Evolutionary conservation across 768 basidiomycete genomes (phyloP).

Genomic region (Podaxis sp.): DNA sequence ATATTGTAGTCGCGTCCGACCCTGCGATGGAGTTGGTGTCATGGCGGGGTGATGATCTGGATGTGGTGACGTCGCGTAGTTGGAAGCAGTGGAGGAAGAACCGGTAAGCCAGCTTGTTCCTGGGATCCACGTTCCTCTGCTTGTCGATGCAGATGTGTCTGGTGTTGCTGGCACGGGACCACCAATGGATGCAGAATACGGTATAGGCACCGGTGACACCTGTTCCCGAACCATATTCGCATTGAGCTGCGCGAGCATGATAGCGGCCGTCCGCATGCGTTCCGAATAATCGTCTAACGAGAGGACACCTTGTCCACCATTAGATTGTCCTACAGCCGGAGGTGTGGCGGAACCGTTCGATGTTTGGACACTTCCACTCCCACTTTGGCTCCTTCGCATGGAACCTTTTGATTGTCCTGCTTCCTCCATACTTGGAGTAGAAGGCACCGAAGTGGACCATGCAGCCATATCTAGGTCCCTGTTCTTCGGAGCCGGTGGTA

Average conservation of each 20-base stretch:
- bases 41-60: slow-evolving; percentile 19
- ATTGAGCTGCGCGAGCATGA: slow-evolving; percentile 97
- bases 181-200: slow-evolving; percentile 16
- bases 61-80: slow-evolving; percentile 20
- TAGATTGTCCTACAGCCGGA: not conserved
- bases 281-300: slow-evolving; percentile 98
- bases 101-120: slow-evolving; percentile 52
- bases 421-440: slow-evolving; percentile 29
- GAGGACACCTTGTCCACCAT: slow-evolving; percentile 37
- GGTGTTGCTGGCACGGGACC: slow-evolving; percentile 19
- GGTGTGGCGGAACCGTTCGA: not conserved
- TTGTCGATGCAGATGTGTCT: not conserved
- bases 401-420: slow-evolving; percentile 3
- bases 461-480: slow-evolving; percentile 83
- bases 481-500: slow-evolving; percentile 84
- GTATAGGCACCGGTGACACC: slow-evolving; percentile 10
- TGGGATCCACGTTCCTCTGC: slow-evolving; percentile 47
- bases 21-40: slow-evolving; percentile 19
- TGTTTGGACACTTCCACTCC: not conserved
- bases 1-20: slow-evolving; percentile 73
- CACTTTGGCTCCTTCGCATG: not conserved
- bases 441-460: slow-evolving; percentile 57
- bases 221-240: slow-evolving; percentile 66
- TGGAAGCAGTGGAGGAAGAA: slow-evolving; percentile 17
- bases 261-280: slow-evolving; percentile 96